A percentile compares a stretch with the other conserved stretches of the same genome.
These are phyloP conservation scores for Amyloporia xantha DNA, from an alignment of 768 basidiomycete genomes.

Conservation along the genomic window DNA sequence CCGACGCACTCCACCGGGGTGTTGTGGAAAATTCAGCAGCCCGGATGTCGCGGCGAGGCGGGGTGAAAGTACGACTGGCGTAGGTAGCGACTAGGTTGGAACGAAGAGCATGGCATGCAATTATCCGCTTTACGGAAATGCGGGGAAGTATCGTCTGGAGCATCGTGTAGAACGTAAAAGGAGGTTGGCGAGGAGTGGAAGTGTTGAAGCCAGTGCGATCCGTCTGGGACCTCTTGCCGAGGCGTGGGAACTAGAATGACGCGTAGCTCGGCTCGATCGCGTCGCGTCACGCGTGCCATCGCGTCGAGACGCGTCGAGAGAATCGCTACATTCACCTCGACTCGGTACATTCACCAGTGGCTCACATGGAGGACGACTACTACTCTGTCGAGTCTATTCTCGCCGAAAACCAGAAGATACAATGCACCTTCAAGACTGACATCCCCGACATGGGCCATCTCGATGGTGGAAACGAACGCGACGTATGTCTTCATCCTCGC, in stretches of 20 bases:
- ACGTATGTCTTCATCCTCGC: too few species aligned
- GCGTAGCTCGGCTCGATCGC: conserved; percentile 1
- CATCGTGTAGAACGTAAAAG: neutral
- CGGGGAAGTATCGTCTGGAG: neutral
- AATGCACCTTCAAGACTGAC: conserved; percentile 86
- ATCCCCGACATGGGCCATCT: conserved; percentile 86
- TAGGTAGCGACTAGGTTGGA: neutral
- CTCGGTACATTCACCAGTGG: too few species aligned
- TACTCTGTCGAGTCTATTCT: conserved; percentile 89
- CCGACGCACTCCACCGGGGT: conserved; percentile 4
- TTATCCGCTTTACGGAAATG: neutral
- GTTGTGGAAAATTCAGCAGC: conserved; percentile 5
- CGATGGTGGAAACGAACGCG: conserved; percentile 76
- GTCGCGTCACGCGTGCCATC: neutral
- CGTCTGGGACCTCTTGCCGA: neutral
- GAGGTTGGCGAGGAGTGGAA: neutral
- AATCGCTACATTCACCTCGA: too few species aligned
- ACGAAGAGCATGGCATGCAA: neutral
- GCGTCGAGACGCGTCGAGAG: neutral
- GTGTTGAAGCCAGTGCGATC: neutral
- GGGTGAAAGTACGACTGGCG: neutral
- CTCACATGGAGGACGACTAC: conserved; percentile 81
- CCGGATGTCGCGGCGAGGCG: neutral
- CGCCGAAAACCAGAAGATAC: conserved; percentile 90
- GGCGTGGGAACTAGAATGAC: conserved; percentile 1